phyloP scores from a whole-genome alignment of 345 rosid species.

The Balakata baccata region DNA sequence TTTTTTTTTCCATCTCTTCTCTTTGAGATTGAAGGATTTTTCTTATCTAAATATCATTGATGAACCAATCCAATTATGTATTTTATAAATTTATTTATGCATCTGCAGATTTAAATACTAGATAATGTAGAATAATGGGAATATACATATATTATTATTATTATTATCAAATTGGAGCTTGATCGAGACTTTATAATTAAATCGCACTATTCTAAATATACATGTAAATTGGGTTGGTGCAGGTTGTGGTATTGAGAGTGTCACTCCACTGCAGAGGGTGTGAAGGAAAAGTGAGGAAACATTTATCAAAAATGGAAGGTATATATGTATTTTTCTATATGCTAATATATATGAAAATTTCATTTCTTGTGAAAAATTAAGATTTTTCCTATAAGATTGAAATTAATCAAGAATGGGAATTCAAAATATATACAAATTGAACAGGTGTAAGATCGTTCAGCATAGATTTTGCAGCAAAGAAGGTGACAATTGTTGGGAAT shows the following conservation, averaged over 20 bases:
- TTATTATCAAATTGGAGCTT: too few species aligned
- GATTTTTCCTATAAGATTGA: too few species aligned
- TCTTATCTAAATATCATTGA: too few species aligned
- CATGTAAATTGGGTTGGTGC: conserved; percentile 8
- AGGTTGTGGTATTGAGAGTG: conserved; percentile 86
- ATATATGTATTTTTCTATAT: not conserved
- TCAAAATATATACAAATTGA: not conserved
- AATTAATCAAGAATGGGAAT: too few species aligned
- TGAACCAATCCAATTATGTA: too few species aligned
- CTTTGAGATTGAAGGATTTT: too few species aligned
- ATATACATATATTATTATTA: too few species aligned
- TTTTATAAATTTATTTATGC: too few species aligned
- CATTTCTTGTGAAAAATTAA: not conserved
- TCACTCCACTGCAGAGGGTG: conserved; percentile 93
- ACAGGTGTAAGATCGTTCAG: conserved; percentile 85
- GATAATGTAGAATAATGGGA: too few species aligned
- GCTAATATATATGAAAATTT: not conserved
- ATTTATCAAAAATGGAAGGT: conserved; percentile 91
- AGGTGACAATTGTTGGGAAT: conserved; percentile 81
- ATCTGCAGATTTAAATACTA: too few species aligned
- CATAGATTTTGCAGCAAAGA: conserved; percentile 83
- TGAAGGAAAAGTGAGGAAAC: conserved; percentile 84
- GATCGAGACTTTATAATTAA: too few species aligned
- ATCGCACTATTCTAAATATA: too few species aligned
- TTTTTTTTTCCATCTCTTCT: not conserved